phyloP scores from a whole-genome alignment of 371 early-diverging fungal genomes.

The Mucor lusitanicus region DNA sequence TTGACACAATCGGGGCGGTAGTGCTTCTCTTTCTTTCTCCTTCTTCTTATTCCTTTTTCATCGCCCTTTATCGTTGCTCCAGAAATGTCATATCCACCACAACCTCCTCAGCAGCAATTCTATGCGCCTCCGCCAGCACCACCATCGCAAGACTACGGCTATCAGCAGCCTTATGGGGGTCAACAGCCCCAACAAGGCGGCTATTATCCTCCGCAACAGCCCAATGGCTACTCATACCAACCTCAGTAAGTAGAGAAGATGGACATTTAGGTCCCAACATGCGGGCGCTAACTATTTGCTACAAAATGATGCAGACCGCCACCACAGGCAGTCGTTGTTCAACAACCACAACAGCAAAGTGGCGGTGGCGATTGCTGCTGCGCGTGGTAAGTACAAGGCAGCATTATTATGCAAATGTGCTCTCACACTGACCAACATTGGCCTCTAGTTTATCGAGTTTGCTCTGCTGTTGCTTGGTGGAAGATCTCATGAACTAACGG shows the following conservation, averaged over 20 bases:
- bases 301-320: conserved; percentile 3
- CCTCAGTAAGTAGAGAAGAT: conserved; percentile 1
- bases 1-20: neutral
- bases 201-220: conserved; percentile 4
- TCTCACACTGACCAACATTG: neutral
- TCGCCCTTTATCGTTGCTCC: neutral
- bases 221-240: conserved; percentile 7
- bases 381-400: conserved; percentile 8
- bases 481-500: neutral
- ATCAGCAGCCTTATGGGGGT: conserved; percentile 3
- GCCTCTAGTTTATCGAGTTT: conserved; percentile 4
- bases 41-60: neutral
- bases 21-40: neutral
- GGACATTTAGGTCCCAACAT: neutral
- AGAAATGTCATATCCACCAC: conserved; percentile 16
- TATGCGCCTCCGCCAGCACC: conserved; percentile 5
- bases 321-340: conserved; percentile 1
- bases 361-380: conserved; percentile 8
- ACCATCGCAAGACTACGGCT: neutral
- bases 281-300: neutral
- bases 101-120: conserved; percentile 6
- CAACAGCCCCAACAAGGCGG: conserved; percentile 9
- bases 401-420: no score
- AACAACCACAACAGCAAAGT: conserved; percentile 11
- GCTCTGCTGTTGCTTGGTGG: conserved; percentile 14